Conservation (phyloP, 2,329 filamentous ascomycete species). For the Cercospora sesami region DNA sequence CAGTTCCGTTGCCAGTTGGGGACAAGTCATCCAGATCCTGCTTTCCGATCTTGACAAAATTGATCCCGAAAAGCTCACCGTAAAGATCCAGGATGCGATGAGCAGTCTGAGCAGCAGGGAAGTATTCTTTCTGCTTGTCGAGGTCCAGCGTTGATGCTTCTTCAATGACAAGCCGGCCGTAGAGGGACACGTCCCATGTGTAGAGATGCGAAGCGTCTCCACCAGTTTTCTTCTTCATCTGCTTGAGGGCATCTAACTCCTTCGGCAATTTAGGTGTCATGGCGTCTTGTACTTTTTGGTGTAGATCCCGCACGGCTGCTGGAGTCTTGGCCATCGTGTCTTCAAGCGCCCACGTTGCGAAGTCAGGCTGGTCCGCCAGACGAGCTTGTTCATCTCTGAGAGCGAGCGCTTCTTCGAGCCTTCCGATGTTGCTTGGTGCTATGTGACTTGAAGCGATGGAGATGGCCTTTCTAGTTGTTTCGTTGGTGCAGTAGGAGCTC, state of each 20-base stretch:
- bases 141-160: constrained; percentile 79
- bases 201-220: constrained; percentile 4
- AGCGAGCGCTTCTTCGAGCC: constrained; percentile 70
- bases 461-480: constrained; percentile 65
- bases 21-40: constrained; percentile 63
- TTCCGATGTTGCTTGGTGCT: constrained; percentile 66
- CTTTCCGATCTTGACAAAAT: constrained; percentile 42
- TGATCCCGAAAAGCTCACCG: constrained; percentile 14
- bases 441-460: constrained; percentile 75
- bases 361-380: constrained; percentile 70
- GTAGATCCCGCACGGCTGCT: constrained; percentile 67
- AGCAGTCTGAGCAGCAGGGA: constrained; percentile 11
- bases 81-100: constrained; percentile 20
- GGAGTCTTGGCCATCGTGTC: constrained; percentile 80
- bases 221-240: constrained; percentile 6
- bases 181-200: constrained; percentile 2
- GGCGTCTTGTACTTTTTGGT: constrained; percentile 38
- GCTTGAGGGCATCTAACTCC: background rate
- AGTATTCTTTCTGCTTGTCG: constrained; percentile 56
- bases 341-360: constrained; percentile 72
- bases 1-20: constrained; percentile 20
- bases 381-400: constrained; percentile 76
- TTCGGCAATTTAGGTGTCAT: background rate
- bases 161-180: constrained; percentile 61
- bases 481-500: constrained; percentile 69